phyloP scores from a whole-genome alignment of 2,329 filamentous ascomycete genomes.

The Raffaelea albimanens region DNA sequence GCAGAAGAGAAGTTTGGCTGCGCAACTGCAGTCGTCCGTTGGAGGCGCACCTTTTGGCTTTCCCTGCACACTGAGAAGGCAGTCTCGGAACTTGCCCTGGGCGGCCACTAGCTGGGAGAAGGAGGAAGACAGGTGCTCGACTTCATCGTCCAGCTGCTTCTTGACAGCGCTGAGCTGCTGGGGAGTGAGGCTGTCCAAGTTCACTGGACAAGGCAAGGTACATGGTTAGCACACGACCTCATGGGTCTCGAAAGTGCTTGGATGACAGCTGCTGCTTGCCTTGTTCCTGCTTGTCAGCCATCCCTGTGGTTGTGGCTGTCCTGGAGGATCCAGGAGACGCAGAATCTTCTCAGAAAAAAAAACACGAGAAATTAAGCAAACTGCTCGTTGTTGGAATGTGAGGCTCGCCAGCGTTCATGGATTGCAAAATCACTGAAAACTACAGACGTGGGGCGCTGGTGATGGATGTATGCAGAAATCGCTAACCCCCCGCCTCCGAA shows the following conservation, averaged over 20 bases:
- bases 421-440: too few species aligned
- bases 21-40: not conserved
- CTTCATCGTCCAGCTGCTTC: constrained; percentile 90
- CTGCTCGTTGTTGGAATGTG: too few species aligned
- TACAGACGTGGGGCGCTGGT: not conserved
- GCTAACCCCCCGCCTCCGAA: not conserved
- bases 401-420: too few species aligned
- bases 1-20: not conserved
- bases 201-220: constrained; percentile 29
- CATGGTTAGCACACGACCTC: not conserved
- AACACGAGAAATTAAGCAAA: too few species aligned
- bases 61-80: constrained; percentile 62
- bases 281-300: constrained; percentile 13
- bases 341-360: too few species aligned
- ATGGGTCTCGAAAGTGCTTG: not conserved
- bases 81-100: constrained; percentile 87
- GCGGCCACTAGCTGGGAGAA: constrained; percentile 85
- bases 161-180: constrained; percentile 87
- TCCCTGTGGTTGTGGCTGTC: not conserved
- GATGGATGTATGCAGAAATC: not conserved
- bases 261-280: not conserved
- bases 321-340: not conserved
- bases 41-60: constrained; percentile 13
- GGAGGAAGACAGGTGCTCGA: constrained; percentile 85
- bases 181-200: constrained; percentile 65